Evolutionary conservation across 2,329 filamentous ascomycete genomes (phyloP), one percentile per base, ranked within the genome.

Genomic region (Colletotrichum simmondsii): DNA sequence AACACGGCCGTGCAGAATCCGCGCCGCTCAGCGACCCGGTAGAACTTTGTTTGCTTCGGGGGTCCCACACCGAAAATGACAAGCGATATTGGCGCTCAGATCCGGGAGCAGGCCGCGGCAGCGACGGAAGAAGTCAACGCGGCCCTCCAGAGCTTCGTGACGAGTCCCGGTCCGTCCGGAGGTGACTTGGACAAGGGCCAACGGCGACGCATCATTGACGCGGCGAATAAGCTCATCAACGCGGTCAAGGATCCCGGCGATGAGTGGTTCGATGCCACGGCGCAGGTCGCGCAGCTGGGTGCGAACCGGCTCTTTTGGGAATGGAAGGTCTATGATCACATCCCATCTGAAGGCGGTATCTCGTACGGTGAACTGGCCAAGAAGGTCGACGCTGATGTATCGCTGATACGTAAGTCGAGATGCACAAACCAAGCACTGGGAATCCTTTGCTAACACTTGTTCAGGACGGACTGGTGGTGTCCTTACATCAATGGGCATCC

Each of bases 251-350:
- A 72, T 16, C 70, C 70, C 1, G 70, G 52, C 4, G 70, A 72
- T 14, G 70, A 72, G 26, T 72, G 70, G 70, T 60, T 72, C 2
- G 70, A 72, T 3, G 59, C 66, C 26, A 69, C 70, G 22, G 65
- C 65, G 16, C 58, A 69, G 30, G 54, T 72, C 19, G 70, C 70
- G 16, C 53, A 62, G 59, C 35, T 69, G 58, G 70, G 70, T 16
- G 70, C 70, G 16, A 72, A 64, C 30, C 42, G 73, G 19, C 74
- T 82, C 12, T 83, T 83, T 65, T 74, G 79, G 42, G 76, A 79
- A 60, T 82, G 81, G 80, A 76, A 78, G 16, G 79, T 75, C 0
- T 84, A 83, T 58, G 79, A 82, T 12, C 66, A 69, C 3, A 81
- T 84, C 32, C 81, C 81, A 0, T 6, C 68, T 2, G 75, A 77